Evolutionary conservation across 78 protist species (phyloP).

Genomic region (Pigoraptor vietnamica): DNA sequence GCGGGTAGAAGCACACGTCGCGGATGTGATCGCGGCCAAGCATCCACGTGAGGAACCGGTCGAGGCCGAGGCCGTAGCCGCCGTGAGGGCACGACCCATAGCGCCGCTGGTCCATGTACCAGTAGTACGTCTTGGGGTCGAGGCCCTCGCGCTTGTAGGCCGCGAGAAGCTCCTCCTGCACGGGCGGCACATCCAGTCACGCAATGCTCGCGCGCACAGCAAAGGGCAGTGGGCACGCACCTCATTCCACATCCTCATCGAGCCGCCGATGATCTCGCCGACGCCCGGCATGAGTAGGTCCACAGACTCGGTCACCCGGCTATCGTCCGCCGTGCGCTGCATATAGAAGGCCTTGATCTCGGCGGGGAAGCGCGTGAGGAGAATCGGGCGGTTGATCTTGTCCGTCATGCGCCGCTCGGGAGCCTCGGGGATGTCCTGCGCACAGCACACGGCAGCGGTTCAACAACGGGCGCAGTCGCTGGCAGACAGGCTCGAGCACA

Average conservation of each 20-base stretch:
- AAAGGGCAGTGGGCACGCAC: neutral
- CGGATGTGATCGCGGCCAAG: slow-evolving; percentile 74
- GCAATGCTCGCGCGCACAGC: neutral
- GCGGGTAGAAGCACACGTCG: slow-evolving; percentile 86
- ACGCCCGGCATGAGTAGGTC: slow-evolving; percentile 92
- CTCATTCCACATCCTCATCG: slow-evolving; percentile 74
- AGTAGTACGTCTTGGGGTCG: slow-evolving; percentile 85
- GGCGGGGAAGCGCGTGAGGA: slow-evolving; percentile 86
- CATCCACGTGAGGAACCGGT: slow-evolving; percentile 87
- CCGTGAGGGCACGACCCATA: slow-evolving; percentile 94
- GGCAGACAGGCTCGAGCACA: neutral
- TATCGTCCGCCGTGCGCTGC: slow-evolving; percentile 62
- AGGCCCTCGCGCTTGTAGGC: slow-evolving; percentile 76
- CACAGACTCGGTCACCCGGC: slow-evolving; percentile 54
- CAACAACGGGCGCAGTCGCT: slow-evolving; percentile 1
- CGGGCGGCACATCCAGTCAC: neutral
- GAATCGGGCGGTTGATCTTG: slow-evolving; percentile 81
- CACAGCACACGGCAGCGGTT: too few relatives aligned
- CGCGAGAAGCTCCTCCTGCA: slow-evolving; percentile 57
- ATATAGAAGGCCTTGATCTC: slow-evolving; percentile 95
- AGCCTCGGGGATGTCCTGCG: slow-evolving; percentile 93
- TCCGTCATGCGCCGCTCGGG: slow-evolving; percentile 92
- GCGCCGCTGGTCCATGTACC: slow-evolving; percentile 90
- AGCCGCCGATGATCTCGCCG: slow-evolving; percentile 97
- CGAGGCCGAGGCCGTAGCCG: slow-evolving; percentile 97